A percentile compares a stretch with the other conserved stretches of the same genome.
Evolutionary conservation across 2,329 filamentous ascomycete genomes (phyloP).

Genomic region (Biscogniauxia mediterranea): DNA sequence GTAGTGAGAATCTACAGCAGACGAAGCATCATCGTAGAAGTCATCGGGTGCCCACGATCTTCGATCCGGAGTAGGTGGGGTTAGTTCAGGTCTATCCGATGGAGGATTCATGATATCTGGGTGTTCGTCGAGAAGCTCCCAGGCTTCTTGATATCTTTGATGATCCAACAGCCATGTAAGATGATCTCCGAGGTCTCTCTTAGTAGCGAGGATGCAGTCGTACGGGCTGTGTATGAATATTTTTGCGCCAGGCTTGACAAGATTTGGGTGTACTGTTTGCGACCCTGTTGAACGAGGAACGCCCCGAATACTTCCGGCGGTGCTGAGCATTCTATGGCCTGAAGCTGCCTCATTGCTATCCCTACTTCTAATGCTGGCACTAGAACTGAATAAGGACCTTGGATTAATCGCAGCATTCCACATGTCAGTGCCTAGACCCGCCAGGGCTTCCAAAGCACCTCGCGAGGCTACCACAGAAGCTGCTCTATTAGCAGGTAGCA

Average conservation of each 20-base stretch:
- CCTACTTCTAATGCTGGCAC: slow-evolving; percentile 69
- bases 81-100: slow-evolving; percentile 40
- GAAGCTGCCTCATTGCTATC: slow-evolving; percentile 61
- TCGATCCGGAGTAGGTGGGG: slow-evolving; percentile 42
- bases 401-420: slow-evolving; percentile 92
- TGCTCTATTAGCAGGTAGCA: slow-evolving; percentile 72
- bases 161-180: slow-evolving; percentile 82
- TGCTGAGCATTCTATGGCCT: slow-evolving; percentile 43
- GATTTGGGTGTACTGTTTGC: slow-evolving; percentile 49
- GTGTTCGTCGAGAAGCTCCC: slow-evolving; percentile 85
- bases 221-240: slow-evolving; percentile 97
- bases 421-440: slow-evolving; percentile 70
- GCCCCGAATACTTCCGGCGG: slow-evolving; percentile 34
- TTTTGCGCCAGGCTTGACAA: slow-evolving; percentile 58
- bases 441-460: slow-evolving; percentile 74
- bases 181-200: slow-evolving; percentile 82
- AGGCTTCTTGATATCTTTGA: slow-evolving; percentile 78
- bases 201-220: slow-evolving; percentile 90
- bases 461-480: slow-evolving; percentile 62
- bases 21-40: slow-evolving; percentile 72
- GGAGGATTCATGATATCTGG: slow-evolving; percentile 64
- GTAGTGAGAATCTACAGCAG: slow-evolving; percentile 60
- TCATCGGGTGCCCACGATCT: slow-evolving; percentile 50
- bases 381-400: slow-evolving; percentile 81
- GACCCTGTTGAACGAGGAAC: slow-evolving; percentile 22